A percentile compares a stretch with the other conserved stretches of the same genome.
phyloP scores from a whole-genome alignment of 2,329 filamentous ascomycete species.

The Aureobasidium sp. region DNA sequence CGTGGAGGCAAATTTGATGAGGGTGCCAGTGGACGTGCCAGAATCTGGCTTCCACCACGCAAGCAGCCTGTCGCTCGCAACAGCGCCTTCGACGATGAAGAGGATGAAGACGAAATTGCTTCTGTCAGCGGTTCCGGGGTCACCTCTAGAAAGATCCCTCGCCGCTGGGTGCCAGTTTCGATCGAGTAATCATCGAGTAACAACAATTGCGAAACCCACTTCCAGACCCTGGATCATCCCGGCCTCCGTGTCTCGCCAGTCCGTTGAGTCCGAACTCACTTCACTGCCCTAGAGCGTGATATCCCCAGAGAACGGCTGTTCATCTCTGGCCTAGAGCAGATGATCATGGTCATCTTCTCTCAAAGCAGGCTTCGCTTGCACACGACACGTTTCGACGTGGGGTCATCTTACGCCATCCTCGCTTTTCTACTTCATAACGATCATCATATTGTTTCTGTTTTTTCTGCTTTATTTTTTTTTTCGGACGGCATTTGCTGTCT shows the following conservation, averaged over 20 bases:
- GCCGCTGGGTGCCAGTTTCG: constrained; percentile 8
- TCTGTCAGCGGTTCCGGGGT: background rate
- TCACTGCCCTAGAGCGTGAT: background rate
- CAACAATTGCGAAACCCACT: background rate
- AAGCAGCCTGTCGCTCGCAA: constrained; percentile 18
- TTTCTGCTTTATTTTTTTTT: background rate
- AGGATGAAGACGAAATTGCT: constrained; percentile 1
- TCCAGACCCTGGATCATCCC: constrained; percentile 8
- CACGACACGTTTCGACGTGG: background rate
- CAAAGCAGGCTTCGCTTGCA: background rate
- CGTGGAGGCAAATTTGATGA: constrained; percentile 53
- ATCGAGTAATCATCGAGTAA: constrained; percentile 8
- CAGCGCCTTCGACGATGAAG: constrained; percentile 2
- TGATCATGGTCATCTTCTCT: background rate
- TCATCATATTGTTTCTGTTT: background rate
- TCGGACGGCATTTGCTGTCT: background rate
- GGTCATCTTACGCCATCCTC: constrained; percentile 3
- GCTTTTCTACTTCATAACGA: background rate
- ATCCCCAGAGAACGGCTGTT: background rate
- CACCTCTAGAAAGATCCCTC: constrained; percentile 1
- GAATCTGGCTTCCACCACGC: constrained; percentile 53
- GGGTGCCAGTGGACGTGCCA: constrained; percentile 45
- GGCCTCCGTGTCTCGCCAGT: background rate
- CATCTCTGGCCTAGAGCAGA: background rate
- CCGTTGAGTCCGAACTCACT: background rate